Conservation (phyloP, 352 stramenopile species). For the Blastocystis sp. region DNA sequence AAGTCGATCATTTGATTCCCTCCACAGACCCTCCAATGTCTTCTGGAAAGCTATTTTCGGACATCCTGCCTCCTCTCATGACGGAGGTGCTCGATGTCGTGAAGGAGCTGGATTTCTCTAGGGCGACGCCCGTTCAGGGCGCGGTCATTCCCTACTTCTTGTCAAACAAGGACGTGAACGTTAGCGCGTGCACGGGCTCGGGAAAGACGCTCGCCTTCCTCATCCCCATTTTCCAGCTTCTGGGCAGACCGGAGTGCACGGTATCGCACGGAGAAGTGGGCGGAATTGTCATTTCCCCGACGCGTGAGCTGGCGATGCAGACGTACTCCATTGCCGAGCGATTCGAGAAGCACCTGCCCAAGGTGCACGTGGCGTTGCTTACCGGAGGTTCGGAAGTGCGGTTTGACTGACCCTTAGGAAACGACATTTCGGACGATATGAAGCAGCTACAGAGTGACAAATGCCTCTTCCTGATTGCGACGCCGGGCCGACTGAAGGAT, state of each 20-base stretch:
- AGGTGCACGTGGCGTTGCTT: constrained; percentile 80
- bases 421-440: constrained; percentile 69
- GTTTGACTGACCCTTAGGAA: constrained; percentile 66
- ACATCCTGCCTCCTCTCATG: constrained; percentile 58
- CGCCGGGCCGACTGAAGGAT: constrained; percentile 80
- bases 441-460: constrained; percentile 70
- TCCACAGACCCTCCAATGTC: constrained; percentile 3
- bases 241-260: constrained; percentile 70
- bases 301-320: constrained; percentile 80
- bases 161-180: constrained; percentile 87
- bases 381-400: constrained; percentile 84
- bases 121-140: constrained; percentile 86
- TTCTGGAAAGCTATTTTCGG: constrained; percentile 48
- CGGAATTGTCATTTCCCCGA: constrained; percentile 82
- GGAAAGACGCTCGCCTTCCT: constrained; percentile 91
- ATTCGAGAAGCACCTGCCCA: constrained; percentile 70
- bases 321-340: constrained; percentile 73
- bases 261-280: constrained; percentile 62
- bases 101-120: constrained; percentile 77
- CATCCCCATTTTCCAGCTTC: constrained; percentile 86
- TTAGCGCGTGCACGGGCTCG: constrained; percentile 88
- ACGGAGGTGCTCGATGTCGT: constrained; percentile 44
- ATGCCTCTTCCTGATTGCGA: constrained; percentile 77
- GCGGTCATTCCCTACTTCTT: constrained; percentile 86
- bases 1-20: too few species aligned